Percentiles rank a stretch among this genome's conserved stretches.
Evolutionary conservation across 176 grass and related monocot genomes (phyloP).

Genomic region (Musa beccarii): DNA sequence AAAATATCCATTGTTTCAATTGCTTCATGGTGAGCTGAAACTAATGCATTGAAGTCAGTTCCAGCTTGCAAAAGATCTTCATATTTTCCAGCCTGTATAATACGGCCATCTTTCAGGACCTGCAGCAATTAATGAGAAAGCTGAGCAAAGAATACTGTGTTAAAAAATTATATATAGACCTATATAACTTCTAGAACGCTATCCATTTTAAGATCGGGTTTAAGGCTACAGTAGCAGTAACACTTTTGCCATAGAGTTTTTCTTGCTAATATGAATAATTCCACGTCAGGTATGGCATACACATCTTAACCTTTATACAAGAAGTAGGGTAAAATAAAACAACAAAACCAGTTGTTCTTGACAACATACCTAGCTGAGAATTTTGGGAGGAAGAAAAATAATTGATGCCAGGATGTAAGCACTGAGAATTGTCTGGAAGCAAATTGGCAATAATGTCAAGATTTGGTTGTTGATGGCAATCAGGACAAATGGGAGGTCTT

Average conservation of each 20-base stretch:
- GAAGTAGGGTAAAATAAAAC: not conserved
- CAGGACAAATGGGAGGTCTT: not conserved
- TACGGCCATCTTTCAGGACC: constrained; percentile 87
- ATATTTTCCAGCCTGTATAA: constrained; percentile 93
- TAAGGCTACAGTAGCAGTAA: not conserved
- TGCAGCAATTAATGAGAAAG: constrained; percentile 14
- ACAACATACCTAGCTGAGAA: not conserved
- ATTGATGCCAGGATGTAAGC: not conserved
- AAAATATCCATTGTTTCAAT: constrained; percentile 87
- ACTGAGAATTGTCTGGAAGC: not conserved
- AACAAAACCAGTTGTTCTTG: not conserved
- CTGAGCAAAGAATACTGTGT: not conserved
- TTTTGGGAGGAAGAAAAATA: not conserved
- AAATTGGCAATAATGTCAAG: not conserved
- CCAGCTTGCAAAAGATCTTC: constrained; percentile 92
- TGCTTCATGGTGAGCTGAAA: constrained; percentile 87
- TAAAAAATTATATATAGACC: not conserved
- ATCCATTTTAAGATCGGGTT: not conserved
- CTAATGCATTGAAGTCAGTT: constrained; percentile 83
- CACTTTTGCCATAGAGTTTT: not conserved
- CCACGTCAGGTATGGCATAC: no score
- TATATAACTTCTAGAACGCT: not conserved
- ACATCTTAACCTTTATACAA: not conserved
- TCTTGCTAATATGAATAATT: no score
- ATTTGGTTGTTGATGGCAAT: not conserved